Base-by-base conservation (phyloP, 805 yeast species). In the Barnettozyma siamensis region DNA sequence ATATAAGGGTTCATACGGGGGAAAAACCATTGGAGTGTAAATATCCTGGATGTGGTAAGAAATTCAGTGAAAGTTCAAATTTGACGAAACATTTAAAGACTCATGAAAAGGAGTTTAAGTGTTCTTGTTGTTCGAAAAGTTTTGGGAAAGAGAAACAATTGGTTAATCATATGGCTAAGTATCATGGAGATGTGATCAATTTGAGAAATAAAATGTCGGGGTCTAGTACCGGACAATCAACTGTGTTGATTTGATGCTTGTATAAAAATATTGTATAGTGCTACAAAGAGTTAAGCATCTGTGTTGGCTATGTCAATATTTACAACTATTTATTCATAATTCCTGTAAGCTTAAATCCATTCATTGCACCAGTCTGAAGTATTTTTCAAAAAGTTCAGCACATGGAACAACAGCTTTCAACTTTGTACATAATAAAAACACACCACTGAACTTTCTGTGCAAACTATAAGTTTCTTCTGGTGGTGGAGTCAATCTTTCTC, bases 381-480 rank as follows among this genome's bases (percentile, higher is more conserved):
- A 77, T 33, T 88, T 87, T 42, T 73, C 66, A 57, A 93, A 91
- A 35, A 91, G 63, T 50, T 80, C 69, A 39, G 80, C 78, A 58
- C 95, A 83, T 13, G 89, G 94, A 28, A 93, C 91, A 11, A 72
- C 68, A 2, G 98, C 97, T 31, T 76, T 69, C 63, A 93, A 70
- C 52, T 86, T 75, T 4, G 98, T 85, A 66, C 98, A 91, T 41
- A 93, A 69, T 46, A 93, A 69, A 58, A 85, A 93, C 2, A 93
- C 95, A 10, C 99, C 99, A 58, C 95, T 85, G 57, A 93, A 78
- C 58, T 93, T 93, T 55, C 99, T 73, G 64, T 93, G 99, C 53
- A 93, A 69, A n/a, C 95, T 84, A 60, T 93, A 93, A 0, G 99
- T 93, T 63, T 93, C 99, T 57, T 93, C 98, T 2, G 99, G 99